Percentiles rank a stretch among this genome's conserved stretches.
phyloP scores from a whole-genome alignment of 2,329 filamentous ascomycete species.

The Cladosporium phlei region DNA sequence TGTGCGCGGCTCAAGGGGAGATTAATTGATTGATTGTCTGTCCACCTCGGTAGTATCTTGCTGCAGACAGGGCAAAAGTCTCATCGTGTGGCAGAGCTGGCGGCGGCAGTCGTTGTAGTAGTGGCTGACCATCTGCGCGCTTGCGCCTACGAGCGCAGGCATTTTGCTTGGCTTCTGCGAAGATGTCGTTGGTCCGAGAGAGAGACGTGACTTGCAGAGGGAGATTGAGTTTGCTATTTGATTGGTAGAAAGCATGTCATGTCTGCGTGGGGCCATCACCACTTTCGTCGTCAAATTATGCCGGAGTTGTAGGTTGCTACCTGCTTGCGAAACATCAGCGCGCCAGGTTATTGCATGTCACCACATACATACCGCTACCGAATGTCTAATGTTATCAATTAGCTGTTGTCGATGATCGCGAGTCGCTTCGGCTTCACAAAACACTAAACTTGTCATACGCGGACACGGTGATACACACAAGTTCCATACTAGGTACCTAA shows the following conservation, averaged over 20 bases:
- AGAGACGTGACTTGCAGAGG: conserved; percentile 6
- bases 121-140: conserved; percentile 4
- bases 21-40: too few relatives aligned
- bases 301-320: too few relatives aligned
- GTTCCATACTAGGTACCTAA: conserved; percentile 4
- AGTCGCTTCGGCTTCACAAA: conserved; percentile 5
- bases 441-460: conserved; percentile 7
- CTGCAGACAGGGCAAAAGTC: background rate
- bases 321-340: conserved; percentile 3
- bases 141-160: too few relatives aligned
- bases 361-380: too few relatives aligned
- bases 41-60: too few relatives aligned
- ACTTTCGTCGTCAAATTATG: background rate
- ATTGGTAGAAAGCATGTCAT: too few relatives aligned
- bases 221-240: conserved; percentile 10
- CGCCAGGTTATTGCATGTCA: conserved; percentile 12
- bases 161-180: conserved; percentile 11
- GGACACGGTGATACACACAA: conserved; percentile 5
- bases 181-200: conserved; percentile 2
- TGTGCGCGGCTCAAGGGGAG: conserved; percentile 8
- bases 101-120: too few relatives aligned
- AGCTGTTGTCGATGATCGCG: background rate
- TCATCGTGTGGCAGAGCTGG: background rate
- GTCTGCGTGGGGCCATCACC: background rate
- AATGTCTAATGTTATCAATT: too few relatives aligned